Conservation (phyloP, 2,329 filamentous ascomycete species). For the Colletotrichum horii region DNA sequence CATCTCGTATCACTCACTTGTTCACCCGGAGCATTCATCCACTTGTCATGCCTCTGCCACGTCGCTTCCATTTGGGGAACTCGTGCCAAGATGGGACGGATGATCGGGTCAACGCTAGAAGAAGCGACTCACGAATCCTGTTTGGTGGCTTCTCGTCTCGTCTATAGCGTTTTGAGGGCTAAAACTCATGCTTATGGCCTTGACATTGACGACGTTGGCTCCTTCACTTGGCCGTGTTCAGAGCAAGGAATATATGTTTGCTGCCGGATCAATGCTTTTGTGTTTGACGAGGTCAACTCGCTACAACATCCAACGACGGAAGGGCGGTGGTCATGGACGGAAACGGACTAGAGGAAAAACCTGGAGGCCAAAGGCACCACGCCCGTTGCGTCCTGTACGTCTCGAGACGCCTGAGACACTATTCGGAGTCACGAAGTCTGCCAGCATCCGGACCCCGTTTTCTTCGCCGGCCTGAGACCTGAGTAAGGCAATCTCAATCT, state of each 20-base stretch:
- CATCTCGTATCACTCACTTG: background rate
- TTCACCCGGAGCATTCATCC: background rate
- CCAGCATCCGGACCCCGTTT: background rate
- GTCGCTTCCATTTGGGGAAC: background rate
- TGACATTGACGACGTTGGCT: background rate
- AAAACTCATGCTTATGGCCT: background rate
- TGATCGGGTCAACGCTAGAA: background rate
- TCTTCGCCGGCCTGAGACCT: background rate
- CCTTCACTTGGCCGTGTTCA: background rate
- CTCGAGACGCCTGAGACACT: background rate
- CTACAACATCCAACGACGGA: background rate
- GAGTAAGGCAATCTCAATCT: background rate
- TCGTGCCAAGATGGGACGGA: background rate
- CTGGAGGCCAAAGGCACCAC: background rate
- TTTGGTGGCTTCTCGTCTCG: background rate
- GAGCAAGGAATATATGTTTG: background rate
- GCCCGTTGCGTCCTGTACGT: background rate
- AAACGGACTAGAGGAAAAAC: conserved; percentile 3
- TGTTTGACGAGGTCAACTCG: background rate
- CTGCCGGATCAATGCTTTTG: background rate
- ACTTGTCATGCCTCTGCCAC: background rate
- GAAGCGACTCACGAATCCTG: background rate
- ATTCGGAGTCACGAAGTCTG: background rate
- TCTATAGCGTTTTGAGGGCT: background rate
- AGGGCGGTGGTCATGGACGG: background rate